Evolutionary conservation across 2,329 filamentous ascomycete genomes (phyloP), one percentile per base, ranked within the genome.

Genomic region (Penicillium sp.): DNA sequence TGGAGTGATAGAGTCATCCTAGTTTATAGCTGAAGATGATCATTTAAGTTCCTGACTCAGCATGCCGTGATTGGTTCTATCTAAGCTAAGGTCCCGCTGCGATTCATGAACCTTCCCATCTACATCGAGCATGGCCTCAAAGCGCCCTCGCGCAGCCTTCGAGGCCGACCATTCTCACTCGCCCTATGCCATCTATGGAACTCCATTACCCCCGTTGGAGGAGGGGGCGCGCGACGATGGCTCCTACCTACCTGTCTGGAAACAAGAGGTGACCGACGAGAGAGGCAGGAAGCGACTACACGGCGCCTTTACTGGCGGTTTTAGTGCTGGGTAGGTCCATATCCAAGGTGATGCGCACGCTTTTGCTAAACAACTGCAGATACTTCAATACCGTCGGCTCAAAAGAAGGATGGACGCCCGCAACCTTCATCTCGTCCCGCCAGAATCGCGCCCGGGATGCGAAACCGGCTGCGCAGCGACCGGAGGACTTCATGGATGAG

Each of bases 321-420:
- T 90, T 79, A 97, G 92, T 79, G 95, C 95, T 79, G 95, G 95
- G 88, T 93, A 84, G 80, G 86, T 41, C 41, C 19, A 37, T 6
- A 3, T 14, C 29, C 1, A 9, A 35, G 13, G 3, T 3, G 10
- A 35, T 37, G n/a, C 21, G 22, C 11, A n/a, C 29, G 39, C 19
- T 19, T 21, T 6, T 22, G 24, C 59, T 64, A 19, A 65, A 37
- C n/a, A n/a, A 56, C 33, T 70, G 62, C 74, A 93, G 91, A 65
- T 97, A 98, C 77, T 98, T 95, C 79, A 99, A 99, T 73, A 96
- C 93, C 5, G 95, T 98, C 65, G 95, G 95, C 52, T 97, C 93
- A 55, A 98, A 98, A 75, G 93, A 99, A 81, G 95, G 95, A 79
- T 99, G 93, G 93, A 88, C 91, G 0, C 95, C 95, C 2, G 87